phyloP scores from a whole-genome alignment of 345 rosid species.

The Litchi chinensis region DNA sequence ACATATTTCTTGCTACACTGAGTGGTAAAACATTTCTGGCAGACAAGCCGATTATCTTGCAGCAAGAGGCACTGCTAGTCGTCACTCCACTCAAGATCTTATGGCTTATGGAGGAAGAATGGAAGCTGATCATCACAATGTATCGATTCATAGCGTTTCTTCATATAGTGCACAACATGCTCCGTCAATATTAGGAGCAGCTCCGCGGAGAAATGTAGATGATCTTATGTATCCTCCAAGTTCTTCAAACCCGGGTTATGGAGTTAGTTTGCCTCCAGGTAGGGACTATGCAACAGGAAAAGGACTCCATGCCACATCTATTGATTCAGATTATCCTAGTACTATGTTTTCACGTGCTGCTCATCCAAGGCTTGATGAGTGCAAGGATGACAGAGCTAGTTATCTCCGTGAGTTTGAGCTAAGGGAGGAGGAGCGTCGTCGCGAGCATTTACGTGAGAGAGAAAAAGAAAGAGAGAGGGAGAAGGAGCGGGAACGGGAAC shows the following conservation, averaged over 20 bases:
- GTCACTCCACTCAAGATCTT: conserved; percentile 71
- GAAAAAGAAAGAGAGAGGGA: conserved; percentile 77
- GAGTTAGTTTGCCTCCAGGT: conserved; percentile 98
- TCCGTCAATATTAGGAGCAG: conserved; percentile 90
- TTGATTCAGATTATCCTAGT: conserved; percentile 67
- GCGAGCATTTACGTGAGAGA: conserved; percentile 74
- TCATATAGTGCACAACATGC: conserved; percentile 71
- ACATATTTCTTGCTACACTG: conserved; percentile 51
- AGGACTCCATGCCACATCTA: conserved; percentile 70
- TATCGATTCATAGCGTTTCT: conserved; percentile 64
- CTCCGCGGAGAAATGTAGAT: conserved; percentile 78
- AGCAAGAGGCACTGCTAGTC: conserved; percentile 77
- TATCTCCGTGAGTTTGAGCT: conserved; percentile 93
- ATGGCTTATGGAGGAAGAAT: conserved; percentile 76
- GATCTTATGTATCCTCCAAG: conserved; percentile 68
- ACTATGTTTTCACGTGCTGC: conserved; percentile 53
- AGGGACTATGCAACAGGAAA: conserved; percentile 91
- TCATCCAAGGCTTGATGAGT: conserved; percentile 69
- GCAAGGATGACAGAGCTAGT: conserved; percentile 83
- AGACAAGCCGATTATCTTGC: conserved; percentile 88
- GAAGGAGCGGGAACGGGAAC: conserved; percentile 51
- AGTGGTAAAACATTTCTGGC: conserved; percentile 92
- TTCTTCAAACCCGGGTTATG: conserved; percentile 93
- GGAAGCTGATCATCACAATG: conserved; percentile 70
- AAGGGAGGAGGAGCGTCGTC: conserved; percentile 91